These are phyloP conservation scores for Fomitopsis schrenkii DNA, from an alignment of 1,284 basidiomycete genomes.

Conservation along the genomic window DNA sequence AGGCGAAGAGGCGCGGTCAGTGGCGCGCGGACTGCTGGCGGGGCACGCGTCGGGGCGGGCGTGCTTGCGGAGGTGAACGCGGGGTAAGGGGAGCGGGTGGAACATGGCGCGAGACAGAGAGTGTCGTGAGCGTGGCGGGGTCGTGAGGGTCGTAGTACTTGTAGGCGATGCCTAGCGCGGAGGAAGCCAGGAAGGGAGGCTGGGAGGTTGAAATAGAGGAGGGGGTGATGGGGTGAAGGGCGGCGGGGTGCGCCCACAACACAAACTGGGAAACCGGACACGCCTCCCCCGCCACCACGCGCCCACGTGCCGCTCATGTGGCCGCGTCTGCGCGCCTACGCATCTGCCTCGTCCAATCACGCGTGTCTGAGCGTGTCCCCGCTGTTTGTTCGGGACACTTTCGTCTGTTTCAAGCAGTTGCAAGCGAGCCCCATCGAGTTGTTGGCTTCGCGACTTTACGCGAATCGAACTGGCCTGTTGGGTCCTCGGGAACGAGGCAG, in stretches of 20 bases:
- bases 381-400: too few relatives aligned
- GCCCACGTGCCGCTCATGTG: neutral
- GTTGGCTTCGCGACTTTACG: too few relatives aligned
- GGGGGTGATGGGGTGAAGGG: neutral
- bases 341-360: neutral
- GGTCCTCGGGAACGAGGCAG: too few relatives aligned
- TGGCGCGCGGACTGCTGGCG: neutral
- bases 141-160: neutral
- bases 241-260: neutral
- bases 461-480: too few relatives aligned
- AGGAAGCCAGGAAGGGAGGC: neutral
- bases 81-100: neutral
- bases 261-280: neutral
- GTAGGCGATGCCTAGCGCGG: neutral
- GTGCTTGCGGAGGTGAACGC: neutral
- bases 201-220: neutral
- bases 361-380: too few relatives aligned
- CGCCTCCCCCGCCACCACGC: neutral
- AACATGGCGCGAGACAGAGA: neutral
- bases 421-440: too few relatives aligned
- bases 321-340: neutral
- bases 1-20: neutral
- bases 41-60: neutral
- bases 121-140: neutral
- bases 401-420: too few relatives aligned